A percentile compares a stretch with the other conserved stretches of the same genome.
phyloP scores from a whole-genome alignment of 805 yeast species.

The Phaffomyces antillensis region DNA sequence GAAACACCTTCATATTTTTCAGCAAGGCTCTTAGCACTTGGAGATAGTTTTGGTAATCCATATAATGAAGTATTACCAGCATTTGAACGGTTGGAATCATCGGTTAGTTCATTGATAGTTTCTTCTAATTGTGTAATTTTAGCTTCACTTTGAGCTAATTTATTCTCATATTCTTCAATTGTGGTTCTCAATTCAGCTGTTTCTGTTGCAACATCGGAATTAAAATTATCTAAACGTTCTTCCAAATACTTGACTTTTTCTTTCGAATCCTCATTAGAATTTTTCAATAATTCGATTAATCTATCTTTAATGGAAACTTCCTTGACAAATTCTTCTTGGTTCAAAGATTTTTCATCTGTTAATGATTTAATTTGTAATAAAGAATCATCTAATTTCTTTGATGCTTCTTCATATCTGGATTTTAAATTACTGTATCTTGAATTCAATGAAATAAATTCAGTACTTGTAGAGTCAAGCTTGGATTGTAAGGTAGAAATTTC shows the following conservation, averaged over 20 bases:
- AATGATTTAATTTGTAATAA: slow-evolving; percentile 40
- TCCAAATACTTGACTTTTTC: slow-evolving; percentile 50
- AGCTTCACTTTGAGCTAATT: slow-evolving; percentile 38
- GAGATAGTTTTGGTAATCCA: slow-evolving; percentile 34
- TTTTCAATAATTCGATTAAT: slow-evolving; percentile 48
- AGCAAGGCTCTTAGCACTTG: slow-evolving; percentile 52
- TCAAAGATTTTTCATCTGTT: slow-evolving; percentile 33
- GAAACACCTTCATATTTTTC: slow-evolving; percentile 45
- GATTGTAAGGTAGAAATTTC: slow-evolving; percentile 22
- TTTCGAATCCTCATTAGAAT: slow-evolving; percentile 43
- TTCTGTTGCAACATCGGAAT: slow-evolving; percentile 36
- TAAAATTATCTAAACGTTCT: slow-evolving; percentile 21
- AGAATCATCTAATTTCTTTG: slow-evolving; percentile 35
- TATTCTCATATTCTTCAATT: slow-evolving; percentile 45
- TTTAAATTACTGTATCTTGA: slow-evolving; percentile 25
- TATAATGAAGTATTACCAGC: slow-evolving; percentile 12
- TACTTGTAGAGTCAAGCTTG: slow-evolving; percentile 21
- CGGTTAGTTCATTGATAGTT: slow-evolving; percentile 36
- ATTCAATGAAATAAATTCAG: slow-evolving; percentile 26
- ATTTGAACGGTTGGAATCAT: slow-evolving; percentile 7
- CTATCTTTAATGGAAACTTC: slow-evolving; percentile 61
- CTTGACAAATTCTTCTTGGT: slow-evolving; percentile 43
- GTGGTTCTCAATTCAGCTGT: slow-evolving; percentile 52
- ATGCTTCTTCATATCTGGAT: slow-evolving; percentile 30
- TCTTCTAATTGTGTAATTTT: slow-evolving; percentile 36